A percentile compares a stretch with the other conserved stretches of the same genome.
Conservation (phyloP, 2,329 filamentous ascomycete species). For the Arthrobotrys pseudoclavata region DNA sequence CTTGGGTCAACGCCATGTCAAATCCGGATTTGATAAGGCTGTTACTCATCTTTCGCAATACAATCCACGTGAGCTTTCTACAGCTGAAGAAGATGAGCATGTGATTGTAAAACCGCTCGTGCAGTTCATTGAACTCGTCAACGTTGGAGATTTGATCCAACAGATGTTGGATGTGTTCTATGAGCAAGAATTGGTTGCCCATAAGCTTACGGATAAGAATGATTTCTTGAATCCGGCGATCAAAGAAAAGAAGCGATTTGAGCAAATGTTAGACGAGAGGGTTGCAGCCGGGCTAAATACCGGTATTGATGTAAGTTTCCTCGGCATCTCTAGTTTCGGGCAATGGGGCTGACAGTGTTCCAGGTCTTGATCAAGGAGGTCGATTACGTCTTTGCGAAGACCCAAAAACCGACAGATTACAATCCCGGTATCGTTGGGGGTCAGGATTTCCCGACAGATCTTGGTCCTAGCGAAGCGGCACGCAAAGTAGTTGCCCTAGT, state of each 20-base stretch:
- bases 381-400: conserved; percentile 91
- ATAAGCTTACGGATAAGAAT: conserved; percentile 87
- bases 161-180: conserved; percentile 99
- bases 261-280: conserved; percentile 97
- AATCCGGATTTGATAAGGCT: conserved; percentile 92
- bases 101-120: conserved; percentile 87
- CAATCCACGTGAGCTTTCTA: conserved; percentile 84
- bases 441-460: conserved; percentile 68
- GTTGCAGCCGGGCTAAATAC: conserved; percentile 96
- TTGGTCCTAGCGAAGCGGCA: conserved; percentile 84
- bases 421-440: conserved; percentile 74
- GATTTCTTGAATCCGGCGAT: conserved; percentile 93
- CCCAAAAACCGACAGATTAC: conserved; percentile 88
- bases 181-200: conserved; percentile 88
- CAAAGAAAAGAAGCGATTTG: conserved; percentile 97
- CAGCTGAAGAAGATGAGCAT: conserved; percentile 72
- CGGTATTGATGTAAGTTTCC: conserved; percentile 82
- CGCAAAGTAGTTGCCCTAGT: conserved; percentile 86
- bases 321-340: not conserved
- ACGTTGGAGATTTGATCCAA: conserved; percentile 96
- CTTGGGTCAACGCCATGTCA: conserved; percentile 87
- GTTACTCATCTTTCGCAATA: conserved; percentile 91
- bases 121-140: conserved; percentile 96
- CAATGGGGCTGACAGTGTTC: not conserved
- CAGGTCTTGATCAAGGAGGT: conserved; percentile 88